These are phyloP conservation scores for Colletotrichum higginsianum DNA, from an alignment of 2,329 filamentous ascomycete species.

Conservation along the genomic window DNA sequence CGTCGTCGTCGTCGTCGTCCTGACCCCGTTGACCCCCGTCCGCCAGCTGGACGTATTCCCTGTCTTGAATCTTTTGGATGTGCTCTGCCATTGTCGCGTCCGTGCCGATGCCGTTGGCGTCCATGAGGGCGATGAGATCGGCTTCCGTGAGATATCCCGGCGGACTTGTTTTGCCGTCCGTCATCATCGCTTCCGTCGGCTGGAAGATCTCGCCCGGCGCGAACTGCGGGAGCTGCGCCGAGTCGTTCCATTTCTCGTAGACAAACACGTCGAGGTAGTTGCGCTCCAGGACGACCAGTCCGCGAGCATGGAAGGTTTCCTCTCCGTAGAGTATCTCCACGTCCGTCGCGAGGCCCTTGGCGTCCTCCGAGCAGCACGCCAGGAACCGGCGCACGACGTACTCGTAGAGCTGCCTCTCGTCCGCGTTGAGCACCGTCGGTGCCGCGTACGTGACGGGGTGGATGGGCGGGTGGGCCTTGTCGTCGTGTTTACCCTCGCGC, in stretches of 20 bases:
- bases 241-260: constrained; percentile 97
- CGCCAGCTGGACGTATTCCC: constrained; percentile 84
- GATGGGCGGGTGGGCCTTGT: constrained; percentile 97
- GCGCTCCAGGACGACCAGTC: constrained; percentile 85
- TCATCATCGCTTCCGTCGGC: constrained; percentile 90
- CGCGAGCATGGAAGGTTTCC: constrained; percentile 86
- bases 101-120: constrained; percentile 97
- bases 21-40: constrained; percentile 59
- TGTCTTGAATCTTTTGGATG: constrained; percentile 93
- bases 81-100: constrained; percentile 99
- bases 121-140: constrained; percentile 96
- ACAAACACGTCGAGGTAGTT: constrained; percentile 97
- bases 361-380: constrained; percentile 96
- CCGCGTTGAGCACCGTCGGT: constrained; percentile 72
- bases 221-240: constrained; percentile 85
- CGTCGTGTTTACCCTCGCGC: constrained; percentile 87
- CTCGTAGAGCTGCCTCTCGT: constrained; percentile 88
- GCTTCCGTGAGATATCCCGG: constrained; percentile 94
- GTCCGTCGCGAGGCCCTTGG: constrained; percentile 87
- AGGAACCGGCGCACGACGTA: constrained; percentile 93
- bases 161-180: constrained; percentile 89
- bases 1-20: constrained; percentile 57
- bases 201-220: constrained; percentile 85
- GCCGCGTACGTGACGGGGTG: constrained; percentile 92
- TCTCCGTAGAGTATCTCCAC: constrained; percentile 88